These are phyloP conservation scores for Aschersonia sp. DNA, from an alignment of 2,329 filamentous ascomycete genomes.

Conservation along the genomic window DNA sequence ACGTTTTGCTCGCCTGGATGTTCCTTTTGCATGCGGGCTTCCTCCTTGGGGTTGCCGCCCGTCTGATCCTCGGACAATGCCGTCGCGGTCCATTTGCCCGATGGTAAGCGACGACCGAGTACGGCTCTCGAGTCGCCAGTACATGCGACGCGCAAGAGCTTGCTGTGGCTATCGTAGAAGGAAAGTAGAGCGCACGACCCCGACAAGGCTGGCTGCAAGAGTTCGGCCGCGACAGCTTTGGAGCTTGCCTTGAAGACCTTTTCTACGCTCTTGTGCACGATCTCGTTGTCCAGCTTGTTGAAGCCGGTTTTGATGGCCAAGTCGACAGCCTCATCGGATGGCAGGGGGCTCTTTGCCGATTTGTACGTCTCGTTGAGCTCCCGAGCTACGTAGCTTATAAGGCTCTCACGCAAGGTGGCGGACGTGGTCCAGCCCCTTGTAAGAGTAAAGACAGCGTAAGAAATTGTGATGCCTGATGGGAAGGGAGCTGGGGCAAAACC, in stretches of 20 bases:
- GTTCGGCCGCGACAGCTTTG: constrained; percentile 79
- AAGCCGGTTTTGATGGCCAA: constrained; percentile 88
- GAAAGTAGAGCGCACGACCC: constrained; percentile 94
- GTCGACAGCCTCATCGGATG: constrained; percentile 70
- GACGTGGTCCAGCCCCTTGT: constrained; percentile 91
- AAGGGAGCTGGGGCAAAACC: neutral
- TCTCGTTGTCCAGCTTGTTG: constrained; percentile 77
- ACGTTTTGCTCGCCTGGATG: constrained; percentile 86
- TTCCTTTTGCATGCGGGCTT: constrained; percentile 63
- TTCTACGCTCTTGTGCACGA: constrained; percentile 82
- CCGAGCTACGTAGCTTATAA: constrained; percentile 84
- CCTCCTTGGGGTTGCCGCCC: constrained; percentile 75
- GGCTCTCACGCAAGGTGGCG: constrained; percentile 79
- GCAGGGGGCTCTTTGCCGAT: constrained; percentile 45
- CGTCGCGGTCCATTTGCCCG: constrained; percentile 85
- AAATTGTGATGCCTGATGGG: neutral
- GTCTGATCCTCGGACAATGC: constrained; percentile 89
- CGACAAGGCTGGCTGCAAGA: constrained; percentile 82
- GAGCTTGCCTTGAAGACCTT: constrained; percentile 82
- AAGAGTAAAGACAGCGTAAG: neutral
- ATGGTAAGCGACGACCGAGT: constrained; percentile 61
- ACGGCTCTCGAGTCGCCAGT: constrained; percentile 95
- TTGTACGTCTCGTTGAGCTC: constrained; percentile 91
- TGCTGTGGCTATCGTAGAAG: constrained; percentile 83
- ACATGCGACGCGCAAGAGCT: constrained; percentile 83